Evolutionary conservation across 192 early-diverging fungal genomes (phyloP).

Genomic region (Coemansia sp.): DNA sequence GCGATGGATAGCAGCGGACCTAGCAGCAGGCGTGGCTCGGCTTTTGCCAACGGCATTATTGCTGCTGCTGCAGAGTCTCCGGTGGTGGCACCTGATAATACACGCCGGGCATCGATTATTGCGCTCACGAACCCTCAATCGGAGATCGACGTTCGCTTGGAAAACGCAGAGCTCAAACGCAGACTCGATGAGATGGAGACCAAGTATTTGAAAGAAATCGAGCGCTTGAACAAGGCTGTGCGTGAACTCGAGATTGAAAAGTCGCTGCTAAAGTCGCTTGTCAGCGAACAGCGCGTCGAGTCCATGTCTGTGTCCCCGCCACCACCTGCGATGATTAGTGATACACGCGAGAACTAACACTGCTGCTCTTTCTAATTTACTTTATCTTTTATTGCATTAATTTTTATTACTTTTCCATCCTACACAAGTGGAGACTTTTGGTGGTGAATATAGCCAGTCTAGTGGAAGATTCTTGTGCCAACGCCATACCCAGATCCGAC

Average conservation of each 20-base stretch:
- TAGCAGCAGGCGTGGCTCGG: slow-evolving; percentile 19
- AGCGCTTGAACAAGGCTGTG: slow-evolving; percentile 24
- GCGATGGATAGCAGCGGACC: neutral
- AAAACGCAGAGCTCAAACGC: slow-evolving; percentile 45
- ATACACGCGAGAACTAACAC: neutral
- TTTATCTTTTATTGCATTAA: slow-evolving; percentile 4
- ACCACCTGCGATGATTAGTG: neutral
- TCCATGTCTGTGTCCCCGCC: neutral
- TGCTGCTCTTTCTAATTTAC: neutral
- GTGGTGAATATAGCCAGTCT: too few relatives aligned
- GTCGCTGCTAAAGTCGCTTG: slow-evolving; percentile 46
- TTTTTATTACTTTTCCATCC: neutral
- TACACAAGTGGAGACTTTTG: neutral
- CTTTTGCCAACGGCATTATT: slow-evolving; percentile 1
- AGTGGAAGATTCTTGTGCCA: too few relatives aligned
- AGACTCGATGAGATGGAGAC: slow-evolving; percentile 48
- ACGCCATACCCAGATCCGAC: neutral
- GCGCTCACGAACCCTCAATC: slow-evolving; percentile 50
- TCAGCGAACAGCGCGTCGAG: slow-evolving; percentile 22
- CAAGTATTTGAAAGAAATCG: slow-evolving; percentile 31
- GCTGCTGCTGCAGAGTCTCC: neutral
- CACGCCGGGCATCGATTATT: slow-evolving; percentile 49
- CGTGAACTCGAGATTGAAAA: slow-evolving; percentile 50
- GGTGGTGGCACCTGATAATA: slow-evolving; percentile 1
- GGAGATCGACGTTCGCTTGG: slow-evolving; percentile 35